Evolutionary conservation across 129 eudicot genomes (phyloP).

Genomic region (Artemisia tridentata): DNA sequence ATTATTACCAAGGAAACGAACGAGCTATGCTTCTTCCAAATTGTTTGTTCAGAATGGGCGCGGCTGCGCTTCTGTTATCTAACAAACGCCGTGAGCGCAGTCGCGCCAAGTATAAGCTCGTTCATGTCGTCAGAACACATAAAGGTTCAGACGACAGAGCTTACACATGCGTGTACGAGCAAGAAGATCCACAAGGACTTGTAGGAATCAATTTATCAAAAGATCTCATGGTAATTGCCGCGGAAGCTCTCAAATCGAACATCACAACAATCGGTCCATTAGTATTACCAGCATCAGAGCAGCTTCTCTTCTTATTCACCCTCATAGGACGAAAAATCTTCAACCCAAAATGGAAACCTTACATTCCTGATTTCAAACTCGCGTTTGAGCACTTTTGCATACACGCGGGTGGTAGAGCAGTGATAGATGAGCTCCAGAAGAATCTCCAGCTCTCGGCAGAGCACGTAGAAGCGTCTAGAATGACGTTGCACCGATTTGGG

Average conservation of each 20-base stretch:
- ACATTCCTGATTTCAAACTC: slow-evolving; percentile 66
- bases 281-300: slow-evolving; percentile 63
- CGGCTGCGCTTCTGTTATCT: slow-evolving; percentile 55
- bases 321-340: slow-evolving; percentile 61
- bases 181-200: slow-evolving; percentile 64
- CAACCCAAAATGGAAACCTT: slow-evolving; percentile 68
- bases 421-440: slow-evolving; percentile 74
- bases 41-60: slow-evolving; percentile 77
- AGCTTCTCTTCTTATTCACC: slow-evolving; percentile 50
- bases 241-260: slow-evolving; percentile 60
- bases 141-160: slow-evolving; percentile 70
- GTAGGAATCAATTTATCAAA: slow-evolving; percentile 66
- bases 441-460: slow-evolving; percentile 60
- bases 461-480: slow-evolving; percentile 73
- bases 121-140: slow-evolving; percentile 70
- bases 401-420: slow-evolving; percentile 82
- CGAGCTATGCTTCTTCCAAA: slow-evolving; percentile 79
- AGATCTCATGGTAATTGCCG: slow-evolving; percentile 74
- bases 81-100: slow-evolving; percentile 44
- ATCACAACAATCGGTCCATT: slow-evolving; percentile 71
- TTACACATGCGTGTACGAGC: slow-evolving; percentile 56
- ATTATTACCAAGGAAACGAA: slow-evolving; percentile 69
- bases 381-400: slow-evolving; percentile 83
- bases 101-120: slow-evolving; percentile 59
- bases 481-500: slow-evolving; percentile 73